Base-by-base conservation (phyloP, 257 asterid genomes). In the Gynochthodes officinalis region DNA sequence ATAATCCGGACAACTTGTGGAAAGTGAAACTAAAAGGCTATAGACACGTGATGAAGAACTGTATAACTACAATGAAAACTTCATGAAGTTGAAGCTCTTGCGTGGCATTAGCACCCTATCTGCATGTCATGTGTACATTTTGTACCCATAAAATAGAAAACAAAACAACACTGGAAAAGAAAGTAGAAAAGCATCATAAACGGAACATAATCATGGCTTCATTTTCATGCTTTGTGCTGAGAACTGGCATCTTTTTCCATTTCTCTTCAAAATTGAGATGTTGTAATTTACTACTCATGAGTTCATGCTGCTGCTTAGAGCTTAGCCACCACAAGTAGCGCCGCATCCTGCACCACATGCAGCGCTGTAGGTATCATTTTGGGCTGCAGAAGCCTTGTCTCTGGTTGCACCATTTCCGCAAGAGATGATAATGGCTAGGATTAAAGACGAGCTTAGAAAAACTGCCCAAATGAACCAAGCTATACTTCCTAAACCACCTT, bases 261-360 rank as follows among this genome's bases (percentile, higher is more conserved):
- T n/a, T n/a, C n/a, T n/a, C n/a, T n/a, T n/a, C 57, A 63, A 54
- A 69, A 44, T 9, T 18, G 52, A 53, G 52, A 35, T 19, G 28
- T 44, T 30, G 48, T 43, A 39, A 3, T 15, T 39, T 3, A 46
- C 40, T 19, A 27, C 63, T 33, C 16, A 33, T 59, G 55, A 23
- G 69, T n/a, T 58, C 73, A 27, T 42, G 6, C 23, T 16, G 13
- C 27, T 21, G 37, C 49, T 21, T 21, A 23, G 53, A 37, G 67
- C 27, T 82, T 76, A 84, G 37, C 77, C 86, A 30, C 86, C 88
- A 72, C 88, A 84, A 8, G 40, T 80, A 19, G 79, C 69, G 1
- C 83, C 81, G 33, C 88, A 84, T 1, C 50, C 84, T 11, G 73
- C 81, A 19, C 80, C 78, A 44, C 81, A 83, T 15, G 62, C 71